Percentiles rank a stretch among this genome's conserved stretches.
Conservation (phyloP, 2,329 filamentous ascomycete genomes). For the Plenodomus biglobosus region DNA sequence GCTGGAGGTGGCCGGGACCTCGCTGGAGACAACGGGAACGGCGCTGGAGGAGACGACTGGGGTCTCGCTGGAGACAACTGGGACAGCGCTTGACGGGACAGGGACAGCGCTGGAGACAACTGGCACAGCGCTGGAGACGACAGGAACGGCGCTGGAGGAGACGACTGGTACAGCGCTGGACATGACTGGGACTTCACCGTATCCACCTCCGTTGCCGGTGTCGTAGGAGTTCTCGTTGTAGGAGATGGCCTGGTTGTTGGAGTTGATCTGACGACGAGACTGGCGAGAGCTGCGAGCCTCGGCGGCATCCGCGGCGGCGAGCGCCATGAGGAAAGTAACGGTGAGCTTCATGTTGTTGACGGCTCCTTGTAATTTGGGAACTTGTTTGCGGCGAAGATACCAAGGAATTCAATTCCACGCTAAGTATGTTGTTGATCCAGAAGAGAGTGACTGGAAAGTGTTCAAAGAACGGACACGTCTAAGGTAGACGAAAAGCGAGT, state of each 20-base stretch:
- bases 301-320: constrained; percentile 35
- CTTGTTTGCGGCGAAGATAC: constrained; percentile 28
- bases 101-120: constrained; percentile 7
- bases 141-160: constrained; percentile 3
- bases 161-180: constrained; percentile 1
- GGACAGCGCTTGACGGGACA: constrained; percentile 7
- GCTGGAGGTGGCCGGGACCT: constrained; percentile 9
- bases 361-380: constrained; percentile 23
- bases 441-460: constrained; percentile 44
- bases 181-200: background rate
- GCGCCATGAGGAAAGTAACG: constrained; percentile 35
- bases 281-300: constrained; percentile 34
- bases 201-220: background rate
- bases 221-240: too few species aligned
- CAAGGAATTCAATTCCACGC: constrained; percentile 36
- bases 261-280: too few species aligned
- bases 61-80: constrained; percentile 8
- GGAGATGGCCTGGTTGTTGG: too few species aligned
- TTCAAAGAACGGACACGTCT: constrained; percentile 40
- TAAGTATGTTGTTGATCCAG: constrained; percentile 28
- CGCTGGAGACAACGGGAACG: background rate
- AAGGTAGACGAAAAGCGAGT: constrained; percentile 39
- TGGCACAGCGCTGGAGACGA: constrained; percentile 8
- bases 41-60: constrained; percentile 6
- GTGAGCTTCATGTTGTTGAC: constrained; percentile 36